Evolutionary conservation across 1,139 yeast species (phyloP).

Genomic region (Candida pseudocylindracea): DNA sequence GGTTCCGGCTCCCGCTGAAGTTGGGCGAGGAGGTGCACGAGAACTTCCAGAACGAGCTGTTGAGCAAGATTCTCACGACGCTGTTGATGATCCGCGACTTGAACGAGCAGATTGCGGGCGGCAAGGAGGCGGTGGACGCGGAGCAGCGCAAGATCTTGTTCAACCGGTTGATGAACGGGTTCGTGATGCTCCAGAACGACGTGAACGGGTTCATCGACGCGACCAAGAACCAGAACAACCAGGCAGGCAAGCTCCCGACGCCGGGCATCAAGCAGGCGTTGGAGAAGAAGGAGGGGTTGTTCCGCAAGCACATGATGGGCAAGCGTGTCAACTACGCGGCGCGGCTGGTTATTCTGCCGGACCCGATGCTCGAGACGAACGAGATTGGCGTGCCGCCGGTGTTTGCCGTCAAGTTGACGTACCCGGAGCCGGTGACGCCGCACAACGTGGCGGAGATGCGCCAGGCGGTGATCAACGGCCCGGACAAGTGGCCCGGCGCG

Average conservation of each 20-base stretch:
- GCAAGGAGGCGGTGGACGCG: conserved; percentile 31
- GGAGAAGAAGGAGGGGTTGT: conserved; percentile 96
- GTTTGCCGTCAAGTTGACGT: conserved; percentile 83
- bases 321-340: conserved; percentile 98
- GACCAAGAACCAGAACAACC: conserved; percentile 58
- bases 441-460: conserved; percentile 80
- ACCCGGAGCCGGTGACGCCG: conserved; percentile 97
- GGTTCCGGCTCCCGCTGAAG: conserved; percentile 92
- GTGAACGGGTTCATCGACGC: conserved; percentile 89
- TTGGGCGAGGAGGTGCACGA: conserved; percentile 94
- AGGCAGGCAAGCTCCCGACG: conserved; percentile 48
- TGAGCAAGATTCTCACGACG: conserved; percentile 61
- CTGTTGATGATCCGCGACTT: conserved; percentile 70
- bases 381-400: conserved; percentile 99
- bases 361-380: conserved; percentile 92
- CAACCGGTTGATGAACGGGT: conserved; percentile 83
- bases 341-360: conserved; percentile 97
- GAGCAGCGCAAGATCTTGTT: conserved; percentile 60
- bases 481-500: conserved; percentile 98
- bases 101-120: conserved; percentile 51
- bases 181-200: conserved; percentile 86
- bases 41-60: conserved; percentile 75
- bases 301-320: conserved; percentile 99
- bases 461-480: conserved; percentile 93
- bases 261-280: conserved; percentile 97